phyloP scores from a whole-genome alignment of 805 yeast genomes.

The Clavispora phyllophila region DNA sequence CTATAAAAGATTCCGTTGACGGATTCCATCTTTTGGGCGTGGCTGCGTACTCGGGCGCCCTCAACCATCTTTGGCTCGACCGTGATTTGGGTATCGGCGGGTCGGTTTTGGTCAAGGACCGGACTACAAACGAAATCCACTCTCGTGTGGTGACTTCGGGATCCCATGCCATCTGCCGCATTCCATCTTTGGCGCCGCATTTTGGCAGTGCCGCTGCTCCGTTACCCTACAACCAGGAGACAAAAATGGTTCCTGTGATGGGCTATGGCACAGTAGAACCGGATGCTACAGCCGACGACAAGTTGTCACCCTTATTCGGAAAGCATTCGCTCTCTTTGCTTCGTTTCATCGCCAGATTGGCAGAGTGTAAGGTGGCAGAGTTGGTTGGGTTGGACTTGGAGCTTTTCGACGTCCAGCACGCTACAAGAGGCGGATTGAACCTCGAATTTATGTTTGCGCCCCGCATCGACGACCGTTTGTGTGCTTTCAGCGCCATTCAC shows the following conservation, averaged over 20 bases:
- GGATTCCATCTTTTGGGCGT: conserved; percentile 37
- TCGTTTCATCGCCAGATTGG: conserved; percentile 25
- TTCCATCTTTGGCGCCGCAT: conserved; percentile 39
- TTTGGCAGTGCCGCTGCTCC: conserved; percentile 25
- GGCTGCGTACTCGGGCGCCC: conserved; percentile 36
- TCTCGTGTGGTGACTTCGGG: conserved; percentile 28
- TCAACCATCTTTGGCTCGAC: conserved; percentile 33
- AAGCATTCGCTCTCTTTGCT: conserved; percentile 31
- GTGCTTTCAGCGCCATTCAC: conserved; percentile 34
- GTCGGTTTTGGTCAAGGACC: conserved; percentile 21
- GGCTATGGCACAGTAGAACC: conserved; percentile 17
- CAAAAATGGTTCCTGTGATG: conserved; percentile 36
- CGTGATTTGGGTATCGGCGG: conserved; percentile 43
- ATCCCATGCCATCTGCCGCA: conserved; percentile 32
- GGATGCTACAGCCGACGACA: conserved; percentile 26
- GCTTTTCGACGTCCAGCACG: conserved; percentile 31
- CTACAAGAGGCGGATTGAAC: conserved; percentile 32
- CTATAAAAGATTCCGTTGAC: conserved; percentile 16
- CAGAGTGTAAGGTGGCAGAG: conserved; percentile 17
- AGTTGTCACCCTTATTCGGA: conserved; percentile 20
- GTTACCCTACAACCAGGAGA: conserved; percentile 29
- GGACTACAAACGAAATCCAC: conserved; percentile 15
- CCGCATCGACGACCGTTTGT: conserved; percentile 38
- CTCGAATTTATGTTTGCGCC: conserved; percentile 36
- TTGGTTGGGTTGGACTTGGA: conserved; percentile 33